A percentile compares a stretch with the other conserved stretches of the same genome.
These are phyloP conservation scores for Talaromyces verruculosus DNA, from an alignment of 2,329 filamentous ascomycete species.

Conservation along the genomic window DNA sequence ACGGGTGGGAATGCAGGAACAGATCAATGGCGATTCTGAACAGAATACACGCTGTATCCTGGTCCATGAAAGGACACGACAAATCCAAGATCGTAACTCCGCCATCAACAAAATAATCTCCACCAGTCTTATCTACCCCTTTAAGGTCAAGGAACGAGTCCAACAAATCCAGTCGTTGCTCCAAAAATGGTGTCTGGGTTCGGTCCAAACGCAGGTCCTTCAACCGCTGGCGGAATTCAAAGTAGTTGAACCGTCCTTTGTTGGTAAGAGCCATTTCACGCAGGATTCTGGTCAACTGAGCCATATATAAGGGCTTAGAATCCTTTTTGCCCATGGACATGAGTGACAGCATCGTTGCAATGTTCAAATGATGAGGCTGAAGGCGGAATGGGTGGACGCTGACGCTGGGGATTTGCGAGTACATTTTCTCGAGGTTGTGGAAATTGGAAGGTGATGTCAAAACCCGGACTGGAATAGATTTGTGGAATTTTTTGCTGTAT, in stretches of 20 bases:
- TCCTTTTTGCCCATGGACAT: constrained; percentile 29
- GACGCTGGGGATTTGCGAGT: constrained; percentile 28
- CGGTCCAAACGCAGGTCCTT: constrained; percentile 20
- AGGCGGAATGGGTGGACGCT: constrained; percentile 26
- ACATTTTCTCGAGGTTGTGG: constrained; percentile 25
- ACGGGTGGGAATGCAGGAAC: constrained; percentile 58
- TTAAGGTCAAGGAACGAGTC: constrained; percentile 28
- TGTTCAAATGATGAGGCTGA: constrained; percentile 27
- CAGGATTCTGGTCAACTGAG: constrained; percentile 27
- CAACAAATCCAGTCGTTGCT: constrained; percentile 29
- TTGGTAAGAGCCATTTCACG: constrained; percentile 29
- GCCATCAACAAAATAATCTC: constrained; percentile 22
- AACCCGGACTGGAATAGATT: constrained; percentile 26
- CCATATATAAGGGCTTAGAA: constrained; percentile 28
- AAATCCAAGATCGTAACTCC: constrained; percentile 67
- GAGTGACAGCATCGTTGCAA: constrained; percentile 28
- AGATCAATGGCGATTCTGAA: constrained; percentile 71
- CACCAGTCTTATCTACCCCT: constrained; percentile 14
- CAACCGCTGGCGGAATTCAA: constrained; percentile 27
- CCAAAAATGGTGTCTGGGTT: constrained; percentile 25
- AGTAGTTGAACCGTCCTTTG: constrained; percentile 26
- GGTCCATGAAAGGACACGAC: constrained; percentile 68
- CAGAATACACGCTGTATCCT: constrained; percentile 65
- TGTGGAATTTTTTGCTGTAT: constrained; percentile 15
- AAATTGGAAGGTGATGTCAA: constrained; percentile 30